Base-by-base conservation (phyloP, 306 rosid species). In the Vigna radiata region DNA sequence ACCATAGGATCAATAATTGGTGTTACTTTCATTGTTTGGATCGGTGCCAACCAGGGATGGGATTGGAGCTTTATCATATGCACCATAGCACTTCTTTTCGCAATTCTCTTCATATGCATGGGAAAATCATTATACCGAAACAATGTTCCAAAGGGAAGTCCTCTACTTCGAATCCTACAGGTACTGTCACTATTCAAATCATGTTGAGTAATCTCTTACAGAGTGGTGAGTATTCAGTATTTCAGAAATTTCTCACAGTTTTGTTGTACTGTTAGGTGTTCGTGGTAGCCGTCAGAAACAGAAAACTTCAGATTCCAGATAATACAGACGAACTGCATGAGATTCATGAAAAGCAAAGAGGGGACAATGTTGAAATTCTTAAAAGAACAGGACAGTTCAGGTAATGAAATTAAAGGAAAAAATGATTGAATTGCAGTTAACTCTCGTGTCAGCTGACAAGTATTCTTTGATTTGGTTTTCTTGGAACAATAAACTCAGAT, bases 381-480 rank as follows among this genome's bases (percentile, higher is more conserved):
- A 78, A 78, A 37, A 87, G 88, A 80, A 91, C 97, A n/a, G 71
- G 86, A 7, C 98, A 90, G 79, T 94, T 91, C 89, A 90, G 92
- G 98, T 90, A 31, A 60, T 53, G 14, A 21, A n/a, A n/a, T 43
- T 41, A 8, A 41, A 52, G 36, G 8, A 55, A 3, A 3, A 23
- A 56, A 58, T 25, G 65, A 27, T 72, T 63, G 47, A 70, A 37
- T 77, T 77, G 27, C 41, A 55, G 48, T 48, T 31, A 27, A 46
- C 58, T 50, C 46, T 5, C 4, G n/a, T 59, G 46, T 33, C 31
- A 16, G 46, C 46, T 54, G n/a, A 47, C 43, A 18, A 19, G 43
- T 50, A 36, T 8, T 31, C 33, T 65, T 52, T 53, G 39, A 49
- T 37, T 61, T 44, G 41, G 6, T 77, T 10, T 63, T 46, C 9